Evolutionary conservation across 2,329 filamentous ascomycete genomes (phyloP).

Genomic region (Fusarium equiseti): DNA sequence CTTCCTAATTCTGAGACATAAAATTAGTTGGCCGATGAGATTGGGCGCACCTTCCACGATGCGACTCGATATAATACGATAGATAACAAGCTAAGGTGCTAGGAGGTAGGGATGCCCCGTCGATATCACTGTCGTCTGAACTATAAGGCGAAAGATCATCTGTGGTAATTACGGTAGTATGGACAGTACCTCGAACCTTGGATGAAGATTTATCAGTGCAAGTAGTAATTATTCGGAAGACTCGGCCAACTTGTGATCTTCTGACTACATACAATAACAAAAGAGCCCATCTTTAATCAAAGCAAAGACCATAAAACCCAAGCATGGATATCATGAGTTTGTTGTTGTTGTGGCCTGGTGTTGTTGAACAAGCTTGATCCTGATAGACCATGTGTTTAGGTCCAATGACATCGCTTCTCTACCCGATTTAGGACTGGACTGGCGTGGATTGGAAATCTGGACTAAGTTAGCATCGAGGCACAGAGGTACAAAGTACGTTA

Average conservation of each 20-base stretch:
- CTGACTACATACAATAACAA: background rate
- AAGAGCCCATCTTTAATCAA: conserved; percentile 22
- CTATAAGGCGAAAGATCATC: conserved; percentile 20
- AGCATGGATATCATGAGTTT: conserved; percentile 19
- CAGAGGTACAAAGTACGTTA: background rate
- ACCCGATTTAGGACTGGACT: conserved; percentile 26
- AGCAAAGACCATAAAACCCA: conserved; percentile 24
- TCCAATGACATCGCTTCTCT: conserved; percentile 9
- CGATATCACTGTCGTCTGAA: conserved; percentile 24
- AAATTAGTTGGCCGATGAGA: conserved; percentile 26
- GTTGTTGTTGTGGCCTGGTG: background rate
- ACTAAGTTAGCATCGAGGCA: background rate
- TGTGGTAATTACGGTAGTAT: background rate
- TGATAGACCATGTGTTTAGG: conserved; percentile 15
- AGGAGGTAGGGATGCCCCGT: conserved; percentile 29
- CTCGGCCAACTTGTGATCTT: background rate
- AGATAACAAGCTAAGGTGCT: background rate
- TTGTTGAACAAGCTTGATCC: conserved; percentile 33
- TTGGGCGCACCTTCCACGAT: background rate
- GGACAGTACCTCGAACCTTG: background rate
- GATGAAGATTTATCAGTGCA: background rate
- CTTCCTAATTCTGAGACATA: conserved; percentile 10
- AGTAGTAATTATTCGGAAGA: background rate
- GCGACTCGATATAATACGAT: conserved; percentile 13
- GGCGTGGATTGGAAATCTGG: background rate